phyloP scores from a whole-genome alignment of 2,329 filamentous ascomycete species.

The Chaetomium sp. region DNA sequence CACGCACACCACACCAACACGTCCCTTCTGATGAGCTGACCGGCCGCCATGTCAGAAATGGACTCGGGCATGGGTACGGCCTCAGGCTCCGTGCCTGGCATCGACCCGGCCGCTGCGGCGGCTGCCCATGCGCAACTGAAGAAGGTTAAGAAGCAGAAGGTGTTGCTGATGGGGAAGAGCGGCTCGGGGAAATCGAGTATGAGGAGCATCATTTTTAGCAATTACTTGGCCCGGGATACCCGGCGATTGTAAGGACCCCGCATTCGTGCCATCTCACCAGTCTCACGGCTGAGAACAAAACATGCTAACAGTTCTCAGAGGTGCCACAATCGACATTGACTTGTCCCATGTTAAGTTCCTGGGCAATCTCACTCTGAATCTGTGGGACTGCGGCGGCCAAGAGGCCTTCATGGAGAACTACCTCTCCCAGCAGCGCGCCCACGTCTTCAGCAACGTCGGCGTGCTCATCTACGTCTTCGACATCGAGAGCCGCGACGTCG shows the following conservation, averaged over 20 bases:
- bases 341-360: conserved; percentile 98
- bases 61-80: conserved; percentile 13
- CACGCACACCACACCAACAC: neutral
- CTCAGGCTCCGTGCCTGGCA: neutral
- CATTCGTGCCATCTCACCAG: neutral
- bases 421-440: conserved; percentile 86
- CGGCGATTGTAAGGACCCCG: conserved; percentile 56
- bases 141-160: conserved; percentile 79
- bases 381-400: conserved; percentile 98
- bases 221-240: conserved; percentile 96
- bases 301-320: conserved; percentile 35
- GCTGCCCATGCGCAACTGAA: conserved; percentile 34
- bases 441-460: conserved; percentile 94
- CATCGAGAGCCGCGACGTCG: conserved; percentile 91
- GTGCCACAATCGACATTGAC: conserved; percentile 96
- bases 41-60: conserved; percentile 16
- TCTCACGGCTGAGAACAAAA: neutral
- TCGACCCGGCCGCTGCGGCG: neutral
- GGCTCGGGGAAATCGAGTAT: conserved; percentile 97
- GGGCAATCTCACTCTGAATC: conserved; percentile 91
- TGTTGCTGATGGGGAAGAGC: conserved; percentile 87
- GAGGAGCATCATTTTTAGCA: conserved; percentile 98
- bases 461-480: conserved; percentile 99
- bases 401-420: conserved; percentile 99
- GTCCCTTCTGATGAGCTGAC: conserved; percentile 11